Base-by-base conservation (phyloP, 495 filamentous ascomycete species). In the Daldinia loculata region DNA sequence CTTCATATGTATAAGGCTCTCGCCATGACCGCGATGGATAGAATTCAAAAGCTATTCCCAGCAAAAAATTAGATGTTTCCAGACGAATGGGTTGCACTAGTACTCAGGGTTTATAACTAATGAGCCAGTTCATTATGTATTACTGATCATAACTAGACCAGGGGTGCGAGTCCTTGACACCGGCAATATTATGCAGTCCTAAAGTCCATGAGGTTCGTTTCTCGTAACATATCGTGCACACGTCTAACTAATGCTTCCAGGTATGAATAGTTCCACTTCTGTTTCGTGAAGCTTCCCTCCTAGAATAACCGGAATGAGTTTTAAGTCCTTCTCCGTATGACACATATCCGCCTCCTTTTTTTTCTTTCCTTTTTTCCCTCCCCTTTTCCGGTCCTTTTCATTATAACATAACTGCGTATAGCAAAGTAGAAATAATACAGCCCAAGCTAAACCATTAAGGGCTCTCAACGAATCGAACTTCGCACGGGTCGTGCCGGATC, bases 211-310 rank as follows among this genome's bases (percentile, higher is more conserved):
- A 53, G 12, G 45, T 56, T 12, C 27, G 34, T 43, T 38, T 34
- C 19, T 34, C 30, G 5, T 53, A 30, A 30, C 50, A 27, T 53
- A 29, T 15, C 12, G 9, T 53, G 34, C 41, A 66, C 29, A 39
- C 24, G 29, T 32, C 26, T 48, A 19, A 36, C 60, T 57, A 41
- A 72, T 63, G 39, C 39, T 70, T 52, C 52, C 63, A 51, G 50
- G 41, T 50, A 48, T 12, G 30, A 34, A 0, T 11, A 36, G 30
- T 56, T 53, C 24, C 53, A 30, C 30, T 22, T 14, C n/a, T 14
- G 50, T 1, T 30, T 17, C 14, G 24, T n/a, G 50, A 30, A 53
- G 50, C 15, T 30, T 17, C 27, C 32, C 12, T 30, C 26, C 12
- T 53, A n/a, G 15, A 53, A 48, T 48, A 48, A 24, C 19, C 43